Percentiles rank a stretch among this genome's conserved stretches.
Evolutionary conservation across 345 rosid genomes (phyloP).

Genomic region (Microthlaspi erraticum): DNA sequence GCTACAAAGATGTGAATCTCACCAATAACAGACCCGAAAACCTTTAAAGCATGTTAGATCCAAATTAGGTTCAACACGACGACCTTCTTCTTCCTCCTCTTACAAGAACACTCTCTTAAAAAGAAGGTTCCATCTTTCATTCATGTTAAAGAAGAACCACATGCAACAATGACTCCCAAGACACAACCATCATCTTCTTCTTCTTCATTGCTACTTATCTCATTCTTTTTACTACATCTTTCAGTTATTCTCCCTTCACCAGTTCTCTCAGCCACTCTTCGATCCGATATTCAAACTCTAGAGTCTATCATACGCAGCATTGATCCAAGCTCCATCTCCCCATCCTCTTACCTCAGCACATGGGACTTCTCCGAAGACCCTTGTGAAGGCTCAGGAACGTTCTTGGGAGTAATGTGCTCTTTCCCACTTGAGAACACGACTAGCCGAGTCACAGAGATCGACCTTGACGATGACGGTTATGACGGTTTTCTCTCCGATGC

Average conservation of each 20-base stretch:
- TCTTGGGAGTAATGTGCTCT: slow-evolving; percentile 61
- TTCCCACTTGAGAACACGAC: slow-evolving; percentile 49
- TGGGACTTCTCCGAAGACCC: slow-evolving; percentile 69
- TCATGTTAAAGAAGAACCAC: slow-evolving; percentile 30
- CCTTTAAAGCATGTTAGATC: slow-evolving; percentile 35
- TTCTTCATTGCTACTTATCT: slow-evolving; percentile 25
- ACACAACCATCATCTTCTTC: slow-evolving; percentile 39
- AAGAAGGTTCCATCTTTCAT: slow-evolving; percentile 25
- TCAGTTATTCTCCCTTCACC: slow-evolving; percentile 36
- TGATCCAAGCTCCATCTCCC: slow-evolving; percentile 55
- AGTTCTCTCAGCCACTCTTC: slow-evolving; percentile 46
- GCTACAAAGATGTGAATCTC: slow-evolving; percentile 38
- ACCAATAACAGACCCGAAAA: slow-evolving; percentile 36
- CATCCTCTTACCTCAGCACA: slow-evolving; percentile 52
- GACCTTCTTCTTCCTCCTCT: slow-evolving; percentile 8
- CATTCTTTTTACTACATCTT: slow-evolving; percentile 37
- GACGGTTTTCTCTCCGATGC: slow-evolving; percentile 59
- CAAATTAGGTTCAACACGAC: slow-evolving; percentile 42
- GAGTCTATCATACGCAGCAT: slow-evolving; percentile 45
- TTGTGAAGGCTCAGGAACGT: slow-evolving; percentile 49
- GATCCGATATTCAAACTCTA: slow-evolving; percentile 52
- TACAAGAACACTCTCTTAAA: slow-evolving; percentile 29
- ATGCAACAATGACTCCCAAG: slow-evolving; percentile 41
- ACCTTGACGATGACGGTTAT: slow-evolving; percentile 60
- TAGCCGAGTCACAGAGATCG: slow-evolving; percentile 50